phyloP scores from a whole-genome alignment of 345 rosid genomes.

The Heritiera fomes region DNA sequence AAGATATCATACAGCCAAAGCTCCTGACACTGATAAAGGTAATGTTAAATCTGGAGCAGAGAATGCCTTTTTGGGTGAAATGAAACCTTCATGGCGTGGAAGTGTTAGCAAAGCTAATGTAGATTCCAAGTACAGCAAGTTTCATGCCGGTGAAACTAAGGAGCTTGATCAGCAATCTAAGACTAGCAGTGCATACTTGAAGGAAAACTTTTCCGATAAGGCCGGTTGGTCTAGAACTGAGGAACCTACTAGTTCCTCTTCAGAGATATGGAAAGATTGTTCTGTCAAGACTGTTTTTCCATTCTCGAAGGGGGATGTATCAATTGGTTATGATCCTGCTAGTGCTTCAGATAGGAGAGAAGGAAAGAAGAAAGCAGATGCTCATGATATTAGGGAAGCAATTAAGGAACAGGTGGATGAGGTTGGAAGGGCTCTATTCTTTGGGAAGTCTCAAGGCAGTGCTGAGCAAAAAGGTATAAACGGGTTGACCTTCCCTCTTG shows the following conservation, averaged over 20 bases:
- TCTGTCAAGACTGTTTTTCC: slow-evolving; percentile 75
- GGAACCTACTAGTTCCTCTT: slow-evolving; percentile 43
- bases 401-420: slow-evolving; percentile 91
- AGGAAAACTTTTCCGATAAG: slow-evolving; percentile 40
- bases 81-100: slow-evolving; percentile 57
- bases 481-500: slow-evolving; percentile 52
- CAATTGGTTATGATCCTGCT: slow-evolving; percentile 45
- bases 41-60: slow-evolving; percentile 59
- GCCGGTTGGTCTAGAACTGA: slow-evolving; percentile 51
- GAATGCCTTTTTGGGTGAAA: slow-evolving; percentile 51
- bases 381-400: slow-evolving; percentile 50
- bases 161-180: slow-evolving; percentile 49
- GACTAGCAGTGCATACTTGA: slow-evolving; percentile 33
- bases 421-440: slow-evolving; percentile 76
- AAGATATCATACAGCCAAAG: slow-evolving; percentile 31
- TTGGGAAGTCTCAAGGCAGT: slow-evolving; percentile 58
- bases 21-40: slow-evolving; percentile 43
- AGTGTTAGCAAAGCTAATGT: slow-evolving; percentile 48
- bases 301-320: slow-evolving; percentile 52
- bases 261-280: slow-evolving; percentile 72
- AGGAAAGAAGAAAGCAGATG: slow-evolving; percentile 63
- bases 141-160: slow-evolving; percentile 39
- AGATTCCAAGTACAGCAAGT: slow-evolving; percentile 39
- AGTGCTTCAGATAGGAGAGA: slow-evolving; percentile 55
- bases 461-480: slow-evolving; percentile 52